Evolutionary conservation across 2,329 filamentous ascomycete genomes (phyloP).

Genomic region (Incumbomyces delicatus): DNA sequence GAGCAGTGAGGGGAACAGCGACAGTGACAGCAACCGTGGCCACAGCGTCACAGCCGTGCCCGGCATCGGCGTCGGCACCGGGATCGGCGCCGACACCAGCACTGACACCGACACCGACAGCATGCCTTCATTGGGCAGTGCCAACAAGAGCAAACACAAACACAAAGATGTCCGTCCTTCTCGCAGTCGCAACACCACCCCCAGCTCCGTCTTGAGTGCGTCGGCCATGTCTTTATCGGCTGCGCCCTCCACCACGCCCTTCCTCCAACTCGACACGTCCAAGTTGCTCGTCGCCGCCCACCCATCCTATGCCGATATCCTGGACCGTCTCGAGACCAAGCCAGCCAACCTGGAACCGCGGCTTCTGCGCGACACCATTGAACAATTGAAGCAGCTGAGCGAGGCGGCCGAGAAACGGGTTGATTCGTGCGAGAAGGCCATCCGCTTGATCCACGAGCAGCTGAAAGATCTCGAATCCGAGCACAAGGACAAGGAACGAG

Average conservation of each 20-base stretch:
- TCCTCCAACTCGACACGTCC: slow-evolving; percentile 44
- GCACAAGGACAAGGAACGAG: slow-evolving; percentile 38
- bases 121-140: slow-evolving; percentile 32
- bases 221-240: slow-evolving; percentile 32
- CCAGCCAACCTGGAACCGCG: slow-evolving; percentile 39
- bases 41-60: no score
- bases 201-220: slow-evolving; percentile 44
- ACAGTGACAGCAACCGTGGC: no score
- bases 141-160: slow-evolving; percentile 44
- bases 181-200: slow-evolving; percentile 55
- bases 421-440: slow-evolving; percentile 49
- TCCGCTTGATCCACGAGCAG: slow-evolving; percentile 49
- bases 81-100: no score
- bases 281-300: slow-evolving; percentile 40
- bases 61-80: no score
- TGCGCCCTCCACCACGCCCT: slow-evolving; percentile 33
- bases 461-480: slow-evolving; percentile 48
- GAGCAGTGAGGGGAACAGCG: no score
- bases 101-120: no score
- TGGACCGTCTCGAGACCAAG: slow-evolving; percentile 44
- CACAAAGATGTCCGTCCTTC: slow-evolving; percentile 44
- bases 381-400: slow-evolving; percentile 46
- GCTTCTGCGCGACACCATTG: slow-evolving; percentile 40
- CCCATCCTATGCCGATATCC: slow-evolving; percentile 47
- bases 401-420: slow-evolving; percentile 48